Evolutionary conservation across 768 basidiomycete species (phyloP), one percentile per base, ranked within the genome.

Genomic region (Gyrodon lividus): DNA sequence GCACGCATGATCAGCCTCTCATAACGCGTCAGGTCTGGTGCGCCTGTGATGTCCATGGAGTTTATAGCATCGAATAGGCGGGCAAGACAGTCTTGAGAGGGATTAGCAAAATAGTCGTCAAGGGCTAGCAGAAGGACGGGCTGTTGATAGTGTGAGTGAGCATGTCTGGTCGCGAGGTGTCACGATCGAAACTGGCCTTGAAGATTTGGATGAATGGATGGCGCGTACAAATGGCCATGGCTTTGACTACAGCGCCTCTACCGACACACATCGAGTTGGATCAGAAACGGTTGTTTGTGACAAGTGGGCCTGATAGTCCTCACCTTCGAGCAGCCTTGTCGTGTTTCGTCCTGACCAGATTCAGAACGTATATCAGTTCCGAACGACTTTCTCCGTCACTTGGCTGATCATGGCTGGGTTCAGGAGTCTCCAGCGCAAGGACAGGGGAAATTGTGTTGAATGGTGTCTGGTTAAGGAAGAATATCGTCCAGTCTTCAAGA

Each of bases 401-500:
- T 43, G 65, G 52, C 40, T 55, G 16, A n/a, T 64, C 66, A 2
- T 70, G 72, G 7, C 61, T 61, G 12, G 64, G 46, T 22, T 72
- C 70, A 38, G 71, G 63, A 1, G 79, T 82, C 59, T 88, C 87
- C 56, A 87, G 72, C 1, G 89, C 83, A 37, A 95, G 77, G 14
- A 93, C 81, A 6, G 92, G 89, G 2, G 86, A 81, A 57, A 96
- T 91, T 16, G 85, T 86, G 64, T 94, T 93, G 72, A 87, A 89
- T 0, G 86, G 78, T 0, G 90, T 92, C 71, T 98, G 97, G 66
- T 98, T 98, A 51, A 99, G 81, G 70, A 96, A 97, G 78, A 99
- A 99, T 39, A 98, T 85, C 5, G 97, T 98, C 95, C 95, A 98
- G 70, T 98, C 97, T 67, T 96, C 92, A 20, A 88, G 73, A 55